Evolutionary conservation across 208 protist species (phyloP), one percentile per base, ranked within the genome.

Genomic region (Phytomonas sp.): DNA sequence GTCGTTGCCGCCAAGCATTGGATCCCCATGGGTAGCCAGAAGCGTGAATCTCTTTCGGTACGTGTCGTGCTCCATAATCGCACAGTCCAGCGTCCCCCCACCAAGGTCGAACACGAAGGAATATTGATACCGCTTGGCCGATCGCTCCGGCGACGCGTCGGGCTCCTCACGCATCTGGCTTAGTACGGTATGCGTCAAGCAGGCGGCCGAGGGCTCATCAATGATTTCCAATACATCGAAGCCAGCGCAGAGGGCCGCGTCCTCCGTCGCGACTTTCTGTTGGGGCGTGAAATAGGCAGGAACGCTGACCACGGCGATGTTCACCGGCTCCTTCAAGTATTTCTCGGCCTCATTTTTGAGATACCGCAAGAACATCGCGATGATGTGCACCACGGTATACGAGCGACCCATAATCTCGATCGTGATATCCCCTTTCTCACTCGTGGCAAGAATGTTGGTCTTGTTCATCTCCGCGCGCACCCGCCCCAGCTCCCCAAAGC

Each of bases 161-260:
- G 46, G 33, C 46, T 69, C 66, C 7, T 31, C 29, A 53, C 40
- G 66, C 0, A 80, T 33, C 36, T 71, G 60, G 43, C 81, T 63
- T 17, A 96, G 76, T 26, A 93, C 89, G 33, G 88, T 95, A 83
- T 96, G 85, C 29, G 93, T 79, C 17, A 97, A 78, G 72, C 89
- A 94, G 28, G 93, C 90, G 0, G 93, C 93, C 6, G 91, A 95
- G 28, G 91, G 93, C 68, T 97, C 93, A 74, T 97, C 91, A 75
- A 97, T 96, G n/a, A 97, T 79, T 75, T 96, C 89, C 11, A 95
- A 83, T 40, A 97, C 93, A 72, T 97, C 93, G 62, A 97, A 93
- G 32, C 91, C 91, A 0, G 93, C 93, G 40, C 81, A 85, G 23
- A 96, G 84, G 46, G 91, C 93, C 17, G 93, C 93, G 70, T 97